Conservation (phyloP, 2,329 filamentous ascomycete species). For the Exophiala spinifera region DNA sequence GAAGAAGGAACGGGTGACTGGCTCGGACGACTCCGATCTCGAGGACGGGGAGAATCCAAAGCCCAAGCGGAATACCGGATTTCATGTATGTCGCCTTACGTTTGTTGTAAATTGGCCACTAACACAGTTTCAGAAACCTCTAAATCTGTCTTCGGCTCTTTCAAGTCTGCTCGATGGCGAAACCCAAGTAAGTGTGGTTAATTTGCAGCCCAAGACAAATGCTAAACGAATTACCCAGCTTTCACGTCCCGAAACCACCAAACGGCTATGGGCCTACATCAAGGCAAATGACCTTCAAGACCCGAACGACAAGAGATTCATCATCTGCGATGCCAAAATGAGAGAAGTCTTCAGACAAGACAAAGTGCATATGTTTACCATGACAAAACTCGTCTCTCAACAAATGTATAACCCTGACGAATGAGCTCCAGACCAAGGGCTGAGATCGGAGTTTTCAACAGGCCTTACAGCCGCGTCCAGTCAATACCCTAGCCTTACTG, state of each 20-base stretch:
- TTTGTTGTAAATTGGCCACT: conserved; percentile 4
- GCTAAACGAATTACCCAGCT: conserved; percentile 53
- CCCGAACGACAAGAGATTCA: conserved; percentile 85
- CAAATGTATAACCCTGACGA: conserved; percentile 86
- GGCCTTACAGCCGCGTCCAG: not conserved
- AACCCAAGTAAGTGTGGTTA: conserved; percentile 39
- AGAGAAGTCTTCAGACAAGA: conserved; percentile 87
- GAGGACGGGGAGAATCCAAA: conserved; percentile 64
- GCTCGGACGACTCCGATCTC: conserved; percentile 70
- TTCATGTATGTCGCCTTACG: conserved; percentile 61
- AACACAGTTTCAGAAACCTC: conserved; percentile 39
- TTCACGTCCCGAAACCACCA: conserved; percentile 91
- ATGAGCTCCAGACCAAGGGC: conserved; percentile 34
- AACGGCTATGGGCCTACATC: conserved; percentile 94
- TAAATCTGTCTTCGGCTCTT: conserved; percentile 45
- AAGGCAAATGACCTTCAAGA: conserved; percentile 86
- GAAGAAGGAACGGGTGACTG: conserved; percentile 49
- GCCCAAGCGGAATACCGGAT: conserved; percentile 76
- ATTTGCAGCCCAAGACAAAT: conserved; percentile 1
- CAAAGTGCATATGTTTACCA: conserved; percentile 96
- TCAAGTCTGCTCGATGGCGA: conserved; percentile 46
- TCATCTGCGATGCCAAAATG: conserved; percentile 87
- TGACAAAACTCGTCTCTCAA: conserved; percentile 93
- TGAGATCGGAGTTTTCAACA: not conserved
- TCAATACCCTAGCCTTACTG: not conserved